These are phyloP conservation scores for Hyphopichia pseudoburtonii DNA, from an alignment of 1,139 yeast genomes.

Conservation along the genomic window DNA sequence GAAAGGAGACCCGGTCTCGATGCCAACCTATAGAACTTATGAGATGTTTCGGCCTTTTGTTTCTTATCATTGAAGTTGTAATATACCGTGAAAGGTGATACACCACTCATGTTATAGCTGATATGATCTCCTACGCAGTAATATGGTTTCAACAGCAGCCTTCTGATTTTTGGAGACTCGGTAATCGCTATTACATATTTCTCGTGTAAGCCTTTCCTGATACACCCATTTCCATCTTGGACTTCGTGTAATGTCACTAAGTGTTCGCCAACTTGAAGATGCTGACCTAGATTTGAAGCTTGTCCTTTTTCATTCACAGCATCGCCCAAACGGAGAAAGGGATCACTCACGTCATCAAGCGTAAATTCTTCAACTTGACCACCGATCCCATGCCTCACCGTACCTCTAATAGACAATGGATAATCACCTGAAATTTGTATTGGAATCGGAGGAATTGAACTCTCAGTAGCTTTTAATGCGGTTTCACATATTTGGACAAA, in stretches of 20 bases:
- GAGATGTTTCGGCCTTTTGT: conserved; percentile 59
- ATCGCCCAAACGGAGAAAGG: conserved; percentile 14
- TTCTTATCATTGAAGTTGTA: conserved; percentile 69
- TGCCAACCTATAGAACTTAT: conserved; percentile 67
- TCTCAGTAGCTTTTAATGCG: conserved; percentile 25
- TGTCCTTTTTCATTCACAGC: conserved; percentile 6
- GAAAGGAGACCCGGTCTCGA: conserved; percentile 74
- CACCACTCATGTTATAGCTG: conserved; percentile 72
- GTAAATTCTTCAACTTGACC: conserved; percentile 15
- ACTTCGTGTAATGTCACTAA: conserved; percentile 56
- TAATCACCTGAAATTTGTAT: conserved; percentile 56
- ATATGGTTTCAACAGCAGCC: conserved; percentile 36
- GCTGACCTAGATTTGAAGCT: conserved; percentile 11
- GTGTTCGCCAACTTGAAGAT: conserved; percentile 49
- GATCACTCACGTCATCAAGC: conserved; percentile 9
- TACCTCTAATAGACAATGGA: conserved; percentile 61
- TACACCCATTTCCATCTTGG: conserved; percentile 72
- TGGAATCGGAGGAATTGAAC: conserved; percentile 51
- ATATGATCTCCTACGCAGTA: conserved; percentile 94
- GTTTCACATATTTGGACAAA: conserved; percentile 61
- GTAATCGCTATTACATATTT: conserved; percentile 56
- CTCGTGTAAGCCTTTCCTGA: conserved; percentile 40
- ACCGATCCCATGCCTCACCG: conserved; percentile 43
- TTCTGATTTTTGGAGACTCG: conserved; percentile 69
- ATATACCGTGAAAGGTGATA: conserved; percentile 72